Evolutionary conservation across 257 asterid genomes (phyloP).

Genomic region (Nicotiana otophora): DNA sequence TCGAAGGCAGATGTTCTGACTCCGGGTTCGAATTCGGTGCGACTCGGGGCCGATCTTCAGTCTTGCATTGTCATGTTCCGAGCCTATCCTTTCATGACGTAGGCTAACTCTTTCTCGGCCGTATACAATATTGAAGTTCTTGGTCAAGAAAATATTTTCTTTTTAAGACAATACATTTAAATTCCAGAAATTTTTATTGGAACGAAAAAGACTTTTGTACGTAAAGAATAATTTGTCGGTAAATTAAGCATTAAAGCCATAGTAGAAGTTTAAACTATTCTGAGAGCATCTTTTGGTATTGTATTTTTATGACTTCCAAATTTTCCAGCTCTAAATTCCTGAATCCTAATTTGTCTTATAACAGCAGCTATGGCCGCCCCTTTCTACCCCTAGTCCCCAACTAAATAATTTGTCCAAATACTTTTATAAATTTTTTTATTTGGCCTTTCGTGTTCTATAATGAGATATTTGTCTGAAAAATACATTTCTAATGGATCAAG

Average conservation of each 20-base stretch:
- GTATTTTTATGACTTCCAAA: not conserved
- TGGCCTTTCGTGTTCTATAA: not conserved
- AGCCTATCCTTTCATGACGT: no score
- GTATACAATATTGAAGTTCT: not conserved
- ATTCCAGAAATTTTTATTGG: not conserved
- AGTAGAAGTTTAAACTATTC: not conserved
- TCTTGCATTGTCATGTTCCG: no score
- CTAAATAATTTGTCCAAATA: not conserved
- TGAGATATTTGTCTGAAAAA: not conserved
- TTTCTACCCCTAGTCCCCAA: not conserved
- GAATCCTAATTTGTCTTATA: not conserved
- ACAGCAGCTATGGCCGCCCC: conserved; percentile 3
- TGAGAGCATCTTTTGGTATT: not conserved
- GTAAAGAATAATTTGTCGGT: not conserved
- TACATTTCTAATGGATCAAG: not conserved
- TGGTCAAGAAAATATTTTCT: not conserved
- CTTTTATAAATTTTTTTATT: not conserved
- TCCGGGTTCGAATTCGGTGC: no score
- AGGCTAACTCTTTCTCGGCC: no score
- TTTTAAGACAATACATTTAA: not conserved
- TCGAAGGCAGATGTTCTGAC: no score
- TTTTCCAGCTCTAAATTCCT: not conserved
- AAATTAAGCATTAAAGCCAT: not conserved
- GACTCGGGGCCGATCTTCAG: no score
- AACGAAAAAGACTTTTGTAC: not conserved